These are phyloP conservation scores for Saccharomycopsis capsularis DNA, from an alignment of 805 yeast species.

Conservation along the genomic window DNA sequence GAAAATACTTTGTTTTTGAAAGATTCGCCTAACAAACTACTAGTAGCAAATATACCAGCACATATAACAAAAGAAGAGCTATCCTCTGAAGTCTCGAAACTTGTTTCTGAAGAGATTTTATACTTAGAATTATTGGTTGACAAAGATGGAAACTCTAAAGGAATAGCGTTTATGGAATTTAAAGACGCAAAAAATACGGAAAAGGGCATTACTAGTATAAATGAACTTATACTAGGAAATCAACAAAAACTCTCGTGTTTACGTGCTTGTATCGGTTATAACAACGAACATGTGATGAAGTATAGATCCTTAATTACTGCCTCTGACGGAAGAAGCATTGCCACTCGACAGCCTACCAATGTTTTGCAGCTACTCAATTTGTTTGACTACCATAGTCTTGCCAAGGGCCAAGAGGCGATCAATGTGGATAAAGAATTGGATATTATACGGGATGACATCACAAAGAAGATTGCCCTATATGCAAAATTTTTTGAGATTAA, in stretches of 20 bases:
- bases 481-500: conserved; percentile 49
- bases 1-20: conserved; percentile 28
- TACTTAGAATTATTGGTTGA: conserved; percentile 33
- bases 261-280: conserved; percentile 33
- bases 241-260: conserved; percentile 32
- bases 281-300: conserved; percentile 22
- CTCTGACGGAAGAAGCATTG: conserved; percentile 28
- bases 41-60: conserved; percentile 39
- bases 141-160: conserved; percentile 43
- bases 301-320: conserved; percentile 23
- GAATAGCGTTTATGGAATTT: conserved; percentile 51
- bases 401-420: conserved; percentile 37
- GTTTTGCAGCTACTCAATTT: conserved; percentile 64
- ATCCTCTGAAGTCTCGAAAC: conserved; percentile 25
- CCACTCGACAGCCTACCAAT: conserved; percentile 27
- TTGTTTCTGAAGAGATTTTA: conserved; percentile 31
- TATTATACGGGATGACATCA: conserved; percentile 47
- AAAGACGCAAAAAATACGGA: conserved; percentile 24
- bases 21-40: conserved; percentile 42
- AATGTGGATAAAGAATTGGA: conserved; percentile 24
- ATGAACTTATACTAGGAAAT: conserved; percentile 32
- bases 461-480: conserved; percentile 30
- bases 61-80: conserved; percentile 39
- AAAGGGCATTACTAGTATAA: conserved; percentile 30
- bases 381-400: conserved; percentile 56